Evolutionary conservation across 768 basidiomycete species (phyloP), one percentile per base, ranked within the genome.

Genomic region (Mycena filopes): DNA sequence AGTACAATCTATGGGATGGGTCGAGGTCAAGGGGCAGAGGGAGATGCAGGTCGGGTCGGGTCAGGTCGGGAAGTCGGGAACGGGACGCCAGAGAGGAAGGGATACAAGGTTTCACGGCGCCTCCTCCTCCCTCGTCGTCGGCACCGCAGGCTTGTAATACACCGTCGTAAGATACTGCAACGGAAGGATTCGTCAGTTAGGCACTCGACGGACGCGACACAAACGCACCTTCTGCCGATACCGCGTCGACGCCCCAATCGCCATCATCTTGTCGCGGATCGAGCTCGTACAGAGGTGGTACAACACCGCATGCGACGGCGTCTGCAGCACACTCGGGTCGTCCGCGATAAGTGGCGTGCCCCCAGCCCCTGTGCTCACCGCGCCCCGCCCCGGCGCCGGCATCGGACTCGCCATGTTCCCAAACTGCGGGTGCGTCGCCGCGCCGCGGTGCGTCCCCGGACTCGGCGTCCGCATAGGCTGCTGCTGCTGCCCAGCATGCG

Each of bases 221-320:
- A 53, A 56, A 55, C 40, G 8, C 73, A 92, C 91, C 88, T 93
- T 93, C 78, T 87, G 84, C 74, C 86, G 81, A 77, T 93, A 93
- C 68, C 91, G 79, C 60, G 88, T 91, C 55, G 92, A 92, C 55
- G 86, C 89, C 20, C 88, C 91, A 13, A 93, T 90, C 31, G 90
- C 90, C 38, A 93, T 78, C 47, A 90, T 89, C 16, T 90, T 90
- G 72, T 91, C 91, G 72, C 86, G 84, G 70, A 93, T 93, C 41
- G 92, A 91, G 67, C 89, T 91, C 64, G 91, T 92, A 65, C 89
- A 89, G 66, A 93, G 78, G 70, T 93, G 91, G 71, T 92, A 91
- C 68, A 93, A 79, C 31, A 93, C 89, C 53, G 90, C 89, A 74
- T 93, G 91, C 46, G 88, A 90, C 43, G 91, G 91, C 47, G 92